Conservation (phyloP, 2,329 filamentous ascomycete species). For the Cladosporium phlei region DNA sequence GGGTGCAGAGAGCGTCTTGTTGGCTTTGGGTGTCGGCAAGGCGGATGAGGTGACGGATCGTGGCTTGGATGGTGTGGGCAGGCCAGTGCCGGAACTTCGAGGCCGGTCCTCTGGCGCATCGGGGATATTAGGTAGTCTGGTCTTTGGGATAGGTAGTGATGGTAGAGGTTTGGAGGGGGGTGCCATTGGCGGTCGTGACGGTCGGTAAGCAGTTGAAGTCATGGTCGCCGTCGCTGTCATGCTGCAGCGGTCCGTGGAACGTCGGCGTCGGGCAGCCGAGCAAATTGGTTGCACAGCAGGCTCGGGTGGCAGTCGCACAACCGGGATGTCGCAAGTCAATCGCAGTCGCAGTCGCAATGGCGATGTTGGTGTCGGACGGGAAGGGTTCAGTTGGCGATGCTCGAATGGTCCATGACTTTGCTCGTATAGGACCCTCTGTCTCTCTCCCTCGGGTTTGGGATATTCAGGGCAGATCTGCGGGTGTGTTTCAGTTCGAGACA, state of each 20-base stretch:
- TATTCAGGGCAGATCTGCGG: too few species aligned
- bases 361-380: too few species aligned
- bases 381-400: too few species aligned
- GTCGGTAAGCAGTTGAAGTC: constrained; percentile 40
- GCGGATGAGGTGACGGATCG: constrained; percentile 45
- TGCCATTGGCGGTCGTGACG: constrained; percentile 50
- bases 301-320: too few species aligned
- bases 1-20: constrained; percentile 47
- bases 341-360: too few species aligned
- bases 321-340: too few species aligned
- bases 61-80: constrained; percentile 36
- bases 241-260: neutral
- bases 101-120: constrained; percentile 19
- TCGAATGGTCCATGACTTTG: too few species aligned
- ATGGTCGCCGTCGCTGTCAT: constrained; percentile 21
- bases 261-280: neutral
- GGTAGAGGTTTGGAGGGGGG: constrained; percentile 70
- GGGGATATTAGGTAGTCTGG: constrained; percentile 53
- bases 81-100: constrained; percentile 23
- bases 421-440: too few species aligned
- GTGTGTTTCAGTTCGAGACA: too few species aligned
- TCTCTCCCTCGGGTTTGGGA: too few species aligned
- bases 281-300: too few species aligned
- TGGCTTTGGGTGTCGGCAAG: constrained; percentile 44
- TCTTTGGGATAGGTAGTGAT: constrained; percentile 67